phyloP scores from a whole-genome alignment of 768 basidiomycete species.

The Hygrocybe coccinea region DNA sequence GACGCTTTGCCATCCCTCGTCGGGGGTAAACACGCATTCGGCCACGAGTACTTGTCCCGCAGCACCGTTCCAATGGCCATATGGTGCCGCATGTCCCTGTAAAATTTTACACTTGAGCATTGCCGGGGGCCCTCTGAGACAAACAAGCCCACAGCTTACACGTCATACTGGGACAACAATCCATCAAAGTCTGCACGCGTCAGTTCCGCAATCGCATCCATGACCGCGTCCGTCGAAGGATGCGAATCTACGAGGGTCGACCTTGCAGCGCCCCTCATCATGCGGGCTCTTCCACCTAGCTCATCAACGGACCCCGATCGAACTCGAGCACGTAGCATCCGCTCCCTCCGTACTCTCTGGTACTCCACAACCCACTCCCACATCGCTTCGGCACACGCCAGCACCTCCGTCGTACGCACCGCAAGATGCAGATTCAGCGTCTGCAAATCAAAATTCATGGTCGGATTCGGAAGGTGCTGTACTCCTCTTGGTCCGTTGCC shows the following conservation, averaged over 20 bases:
- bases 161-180: constrained; percentile 51
- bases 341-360: constrained; percentile 29
- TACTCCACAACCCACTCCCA: constrained; percentile 68
- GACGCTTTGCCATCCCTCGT: constrained; percentile 52
- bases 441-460: constrained; percentile 51
- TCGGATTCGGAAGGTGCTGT: constrained; percentile 49
- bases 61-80: constrained; percentile 44
- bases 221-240: not conserved
- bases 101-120: constrained; percentile 6
- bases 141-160: too few relatives aligned
- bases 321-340: constrained; percentile 8
- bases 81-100: constrained; percentile 63
- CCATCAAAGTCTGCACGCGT: constrained; percentile 60
- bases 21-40: constrained; percentile 33
- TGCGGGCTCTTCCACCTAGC: constrained; percentile 11
- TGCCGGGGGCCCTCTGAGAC: too few relatives aligned
- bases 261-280: constrained; percentile 4
- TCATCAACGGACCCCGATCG: constrained; percentile 8
- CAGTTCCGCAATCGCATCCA: constrained; percentile 41
- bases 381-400: constrained; percentile 71
- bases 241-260: not conserved
- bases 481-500: constrained; percentile 8
- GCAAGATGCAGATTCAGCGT: constrained; percentile 62
- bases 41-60: constrained; percentile 49
- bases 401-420: constrained; percentile 55